Conservation (phyloP, 192 early-diverging fungal genomes). For the Coemansia umbellata region DNA sequence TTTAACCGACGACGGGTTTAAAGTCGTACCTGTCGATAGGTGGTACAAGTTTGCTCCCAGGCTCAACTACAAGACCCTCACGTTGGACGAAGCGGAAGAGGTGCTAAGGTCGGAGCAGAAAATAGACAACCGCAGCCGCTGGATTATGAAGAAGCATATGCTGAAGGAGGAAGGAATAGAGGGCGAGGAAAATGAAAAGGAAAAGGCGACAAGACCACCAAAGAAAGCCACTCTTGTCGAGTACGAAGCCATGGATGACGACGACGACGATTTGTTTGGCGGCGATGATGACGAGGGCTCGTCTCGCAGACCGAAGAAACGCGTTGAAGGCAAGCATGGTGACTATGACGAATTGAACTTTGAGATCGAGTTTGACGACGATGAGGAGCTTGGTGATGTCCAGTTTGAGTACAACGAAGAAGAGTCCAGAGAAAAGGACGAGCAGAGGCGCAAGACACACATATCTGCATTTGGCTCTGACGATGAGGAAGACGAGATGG, state of each 20-base stretch:
- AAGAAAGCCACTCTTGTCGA: constrained; percentile 37
- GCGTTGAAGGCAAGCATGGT: constrained; percentile 42
- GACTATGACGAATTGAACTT: constrained; percentile 73
- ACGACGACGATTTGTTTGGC: constrained; percentile 33
- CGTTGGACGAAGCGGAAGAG: constrained; percentile 75
- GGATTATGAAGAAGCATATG: constrained; percentile 57
- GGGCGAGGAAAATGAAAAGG: constrained; percentile 1
- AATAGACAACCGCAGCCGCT: constrained; percentile 21
- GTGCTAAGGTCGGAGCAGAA: constrained; percentile 50
- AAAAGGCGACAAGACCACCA: constrained; percentile 20
- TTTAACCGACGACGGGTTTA: constrained; percentile 69
- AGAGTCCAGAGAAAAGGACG: constrained; percentile 56
- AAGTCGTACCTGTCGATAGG: constrained; percentile 65
- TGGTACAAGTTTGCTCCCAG: constrained; percentile 78
- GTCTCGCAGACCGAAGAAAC: constrained; percentile 12
- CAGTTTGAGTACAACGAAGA: constrained; percentile 64
- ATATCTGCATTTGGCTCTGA: constrained; percentile 10
- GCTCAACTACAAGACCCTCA: constrained; percentile 60
- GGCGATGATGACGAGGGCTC: constrained; percentile 51
- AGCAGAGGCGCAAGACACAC: constrained; percentile 34
- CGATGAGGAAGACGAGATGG: constrained; percentile 26
- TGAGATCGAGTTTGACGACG: constrained; percentile 78
- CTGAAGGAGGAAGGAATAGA: constrained; percentile 25
- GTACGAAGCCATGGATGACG: constrained; percentile 51
- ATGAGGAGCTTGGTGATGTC: constrained; percentile 70